Base-by-base conservation (phyloP, 2,329 filamentous ascomycete genomes). In the Penicillium italicum region DNA sequence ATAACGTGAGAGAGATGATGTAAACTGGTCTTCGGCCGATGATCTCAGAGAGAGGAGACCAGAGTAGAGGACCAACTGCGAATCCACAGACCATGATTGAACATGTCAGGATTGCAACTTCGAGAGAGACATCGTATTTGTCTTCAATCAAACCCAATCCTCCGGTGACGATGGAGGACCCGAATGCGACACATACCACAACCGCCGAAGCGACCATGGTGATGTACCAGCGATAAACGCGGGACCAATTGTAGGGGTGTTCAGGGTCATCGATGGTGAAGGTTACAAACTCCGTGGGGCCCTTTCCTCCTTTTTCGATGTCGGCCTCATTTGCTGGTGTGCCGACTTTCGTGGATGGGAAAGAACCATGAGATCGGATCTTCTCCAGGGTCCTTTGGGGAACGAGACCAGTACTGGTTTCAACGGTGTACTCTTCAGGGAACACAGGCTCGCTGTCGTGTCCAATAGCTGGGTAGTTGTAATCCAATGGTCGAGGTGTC, bases 221-320 rank as follows among this genome's bases (percentile, higher is more conserved):
- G 69, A 84, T 86, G 66, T 85, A 88, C 88, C 89, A 91, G 72
- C 90, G 91, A 72, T 79, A 87, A 1, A 74, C 74, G 67, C 87
- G 88, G 53, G 80, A 83, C 88, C 88, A 92, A 70, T 91, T 92
- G 78, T 91, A 89, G 0, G 89, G 89, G 66, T 92, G 90, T 58
- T 84, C 86, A 0, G 83, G 81, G 69, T 91, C 89, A 50, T 83
- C 74, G 2, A 85, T 80, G 2, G 79, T 81, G 65, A 91, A 95
- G 0, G 85, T 87, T 20, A 88, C 84, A 16, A 66, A 69, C 24
- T 68, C 62, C 1, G 47, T 49, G 1, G 55, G n/a, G 0, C 63
- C 59, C 12, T 59, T 54, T 8, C 56, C 46, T 20, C 56, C 61
- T 37, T 72, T 71, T 53, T 72, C 69, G 4, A 64, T n/a, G 43